Conservation (phyloP, 176 grass and related monocot genomes). For the Ampelocalamus luodianensis region DNA sequence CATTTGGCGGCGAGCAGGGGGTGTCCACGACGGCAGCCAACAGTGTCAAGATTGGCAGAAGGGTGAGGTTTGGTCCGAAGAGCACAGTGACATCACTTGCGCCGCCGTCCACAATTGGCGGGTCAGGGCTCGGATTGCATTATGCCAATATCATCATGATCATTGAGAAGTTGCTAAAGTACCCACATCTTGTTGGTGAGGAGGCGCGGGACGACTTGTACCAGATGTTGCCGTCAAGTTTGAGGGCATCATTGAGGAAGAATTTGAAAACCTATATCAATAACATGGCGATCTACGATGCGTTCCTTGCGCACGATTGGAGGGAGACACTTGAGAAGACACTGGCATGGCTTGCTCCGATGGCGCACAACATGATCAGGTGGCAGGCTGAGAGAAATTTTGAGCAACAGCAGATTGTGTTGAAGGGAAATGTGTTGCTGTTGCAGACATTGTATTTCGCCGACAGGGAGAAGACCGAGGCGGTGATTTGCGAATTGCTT, state of each 20-base stretch:
- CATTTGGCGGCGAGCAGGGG: slow-evolving; percentile 53
- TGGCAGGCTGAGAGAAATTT: slow-evolving; percentile 93
- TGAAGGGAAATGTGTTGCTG: slow-evolving; percentile 69
- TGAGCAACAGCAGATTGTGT: slow-evolving; percentile 89
- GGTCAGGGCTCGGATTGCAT: slow-evolving; percentile 79
- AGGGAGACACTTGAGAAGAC: slow-evolving; percentile 80
- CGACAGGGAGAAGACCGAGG: slow-evolving; percentile 77
- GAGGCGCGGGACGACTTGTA: slow-evolving; percentile 94
- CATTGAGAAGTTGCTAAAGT: slow-evolving; percentile 85
- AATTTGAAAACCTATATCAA: slow-evolving; percentile 62
- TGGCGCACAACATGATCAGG: slow-evolving; percentile 87
- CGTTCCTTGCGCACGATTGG: slow-evolving; percentile 93
- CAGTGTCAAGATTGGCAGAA: slow-evolving; percentile 40
- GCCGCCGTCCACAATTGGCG: slow-evolving; percentile 67
- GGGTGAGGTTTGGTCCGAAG: slow-evolving; percentile 64
- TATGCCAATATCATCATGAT: slow-evolving; percentile 92
- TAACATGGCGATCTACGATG: slow-evolving; percentile 84
- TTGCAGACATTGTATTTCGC: slow-evolving; percentile 86
- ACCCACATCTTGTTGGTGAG: slow-evolving; percentile 88
- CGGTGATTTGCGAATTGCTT: slow-evolving; percentile 81
- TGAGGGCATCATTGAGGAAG: slow-evolving; percentile 55
- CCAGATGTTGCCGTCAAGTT: slow-evolving; percentile 87
- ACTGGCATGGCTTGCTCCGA: slow-evolving; percentile 74
- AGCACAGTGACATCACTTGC: slow-evolving; percentile 74
- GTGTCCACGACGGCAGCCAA: not conserved